Percentiles rank a stretch among this genome's conserved stretches.
These are phyloP conservation scores for Psilocybe mexicana DNA, from an alignment of 1,284 basidiomycete species.

Conservation along the genomic window DNA sequence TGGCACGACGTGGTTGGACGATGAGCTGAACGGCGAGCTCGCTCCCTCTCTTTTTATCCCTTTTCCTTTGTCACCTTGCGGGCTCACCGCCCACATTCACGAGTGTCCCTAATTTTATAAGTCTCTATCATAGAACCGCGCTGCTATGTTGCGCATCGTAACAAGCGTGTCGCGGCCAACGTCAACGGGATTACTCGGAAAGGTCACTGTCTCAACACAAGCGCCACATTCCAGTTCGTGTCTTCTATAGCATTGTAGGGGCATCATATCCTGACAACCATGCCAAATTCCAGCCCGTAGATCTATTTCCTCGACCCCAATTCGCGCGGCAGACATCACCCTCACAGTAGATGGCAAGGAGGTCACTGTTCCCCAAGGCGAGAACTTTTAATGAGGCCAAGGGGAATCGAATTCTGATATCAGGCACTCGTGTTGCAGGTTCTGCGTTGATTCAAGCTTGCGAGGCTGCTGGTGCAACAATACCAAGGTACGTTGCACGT, in stretches of 20 bases:
- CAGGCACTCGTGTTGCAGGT: slow-evolving; percentile 44
- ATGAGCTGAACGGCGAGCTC: slow-evolving; percentile 38
- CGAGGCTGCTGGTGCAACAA: slow-evolving; percentile 78
- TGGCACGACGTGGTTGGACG: slow-evolving; percentile 42
- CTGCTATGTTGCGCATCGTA: slow-evolving; percentile 62
- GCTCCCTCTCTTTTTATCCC: slow-evolving; percentile 26
- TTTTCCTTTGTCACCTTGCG: slow-evolving; percentile 23
- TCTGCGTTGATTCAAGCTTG: slow-evolving; percentile 97
- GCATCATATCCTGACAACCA: not conserved
- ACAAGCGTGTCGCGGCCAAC: slow-evolving; percentile 55
- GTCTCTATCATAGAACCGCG: slow-evolving; percentile 15
- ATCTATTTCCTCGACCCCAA: slow-evolving; percentile 64
- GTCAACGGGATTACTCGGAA: slow-evolving; percentile 66
- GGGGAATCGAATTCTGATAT: slow-evolving; percentile 13
- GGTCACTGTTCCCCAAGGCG: slow-evolving; percentile 90
- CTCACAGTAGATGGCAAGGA: slow-evolving; percentile 92
- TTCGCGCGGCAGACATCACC: slow-evolving; percentile 78
- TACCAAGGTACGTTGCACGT: slow-evolving; percentile 61
- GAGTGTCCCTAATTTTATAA: slow-evolving; percentile 15
- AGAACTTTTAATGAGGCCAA: slow-evolving; percentile 22
- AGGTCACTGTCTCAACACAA: slow-evolving; percentile 49
- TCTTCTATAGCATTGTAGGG: slow-evolving; percentile 1
- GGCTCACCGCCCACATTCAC: slow-evolving; percentile 24
- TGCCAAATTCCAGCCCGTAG: slow-evolving; percentile 45
- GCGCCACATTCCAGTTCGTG: slow-evolving; percentile 43